A percentile compares a stretch with the other conserved stretches of the same genome.
Evolutionary conservation across 2,329 filamentous ascomycete genomes (phyloP).

Genomic region (Seiridium unicorne): DNA sequence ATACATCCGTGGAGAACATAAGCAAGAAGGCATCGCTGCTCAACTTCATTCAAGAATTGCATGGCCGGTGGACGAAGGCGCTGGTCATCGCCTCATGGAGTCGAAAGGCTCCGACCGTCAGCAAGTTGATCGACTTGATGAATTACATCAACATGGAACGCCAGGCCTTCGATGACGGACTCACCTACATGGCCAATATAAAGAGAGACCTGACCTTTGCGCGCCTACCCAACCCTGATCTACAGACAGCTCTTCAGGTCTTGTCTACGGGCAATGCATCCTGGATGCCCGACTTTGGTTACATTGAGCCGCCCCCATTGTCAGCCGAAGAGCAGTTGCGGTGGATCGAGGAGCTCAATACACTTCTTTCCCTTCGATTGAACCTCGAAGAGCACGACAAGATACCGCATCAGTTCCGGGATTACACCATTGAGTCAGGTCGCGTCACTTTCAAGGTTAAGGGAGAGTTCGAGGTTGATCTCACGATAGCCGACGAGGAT

Average conservation of each 20-base stretch:
- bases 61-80: constrained; percentile 89
- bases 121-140: constrained; percentile 84
- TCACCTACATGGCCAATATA: constrained; percentile 66
- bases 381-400: constrained; percentile 79
- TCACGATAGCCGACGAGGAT: constrained; percentile 87
- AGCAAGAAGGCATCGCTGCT: constrained; percentile 75
- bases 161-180: constrained; percentile 55
- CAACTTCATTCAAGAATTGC: constrained; percentile 74
- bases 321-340: constrained; percentile 70
- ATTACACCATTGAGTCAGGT: constrained; percentile 80
- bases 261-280: constrained; percentile 74
- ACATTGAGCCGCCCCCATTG: constrained; percentile 71
- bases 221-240: constrained; percentile 83
- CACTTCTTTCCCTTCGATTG: constrained; percentile 77
- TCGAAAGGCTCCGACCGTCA: constrained; percentile 73
- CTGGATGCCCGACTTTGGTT: constrained; percentile 81
- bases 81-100: constrained; percentile 91
- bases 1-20: constrained; percentile 63
- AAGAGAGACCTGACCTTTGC: constrained; percentile 71
- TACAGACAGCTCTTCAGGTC: constrained; percentile 84
- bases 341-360: constrained; percentile 79
- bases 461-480: constrained; percentile 87
- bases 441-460: constrained; percentile 83
- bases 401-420: constrained; percentile 70
- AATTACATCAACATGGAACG: constrained; percentile 68